Percentiles rank a stretch among this genome's conserved stretches.
These are phyloP conservation scores for Spathaspora sp. DNA, from an alignment of 805 yeast genomes.

Conservation along the genomic window DNA sequence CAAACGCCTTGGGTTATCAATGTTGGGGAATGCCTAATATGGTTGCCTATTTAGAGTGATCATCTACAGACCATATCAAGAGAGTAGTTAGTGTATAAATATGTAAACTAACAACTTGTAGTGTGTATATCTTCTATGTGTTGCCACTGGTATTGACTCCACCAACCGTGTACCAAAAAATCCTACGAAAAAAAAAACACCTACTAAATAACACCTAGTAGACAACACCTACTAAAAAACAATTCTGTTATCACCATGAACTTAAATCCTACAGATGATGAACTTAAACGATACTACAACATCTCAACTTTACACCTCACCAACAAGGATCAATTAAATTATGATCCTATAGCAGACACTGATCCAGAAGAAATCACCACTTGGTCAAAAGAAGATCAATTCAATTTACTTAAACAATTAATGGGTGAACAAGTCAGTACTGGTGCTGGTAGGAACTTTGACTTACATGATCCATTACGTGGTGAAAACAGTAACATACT, in stretches of 20 bases:
- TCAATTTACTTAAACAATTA: constrained; percentile 24
- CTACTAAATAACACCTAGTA: neutral
- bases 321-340: constrained; percentile 12
- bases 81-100: no score
- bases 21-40: constrained; percentile 51
- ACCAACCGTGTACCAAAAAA: no score
- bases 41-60: constrained; percentile 22
- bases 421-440: constrained; percentile 10
- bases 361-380: constrained; percentile 14
- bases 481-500: constrained; percentile 28
- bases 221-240: neutral
- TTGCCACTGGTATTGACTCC: no score
- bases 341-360: constrained; percentile 5
- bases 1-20: constrained; percentile 39
- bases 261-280: neutral
- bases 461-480: constrained; percentile 31
- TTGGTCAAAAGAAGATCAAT: constrained; percentile 27
- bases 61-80: no score
- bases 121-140: no score
- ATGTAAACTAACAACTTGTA: no score
- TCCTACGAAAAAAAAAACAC: neutral
- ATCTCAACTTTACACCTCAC: constrained; percentile 20
- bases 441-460: constrained; percentile 14
- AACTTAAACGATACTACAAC: constrained; percentile 15
- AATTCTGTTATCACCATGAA: neutral